Conservation (phyloP, 2,329 filamentous ascomycete species). For the Dactylellina haptotyla region DNA sequence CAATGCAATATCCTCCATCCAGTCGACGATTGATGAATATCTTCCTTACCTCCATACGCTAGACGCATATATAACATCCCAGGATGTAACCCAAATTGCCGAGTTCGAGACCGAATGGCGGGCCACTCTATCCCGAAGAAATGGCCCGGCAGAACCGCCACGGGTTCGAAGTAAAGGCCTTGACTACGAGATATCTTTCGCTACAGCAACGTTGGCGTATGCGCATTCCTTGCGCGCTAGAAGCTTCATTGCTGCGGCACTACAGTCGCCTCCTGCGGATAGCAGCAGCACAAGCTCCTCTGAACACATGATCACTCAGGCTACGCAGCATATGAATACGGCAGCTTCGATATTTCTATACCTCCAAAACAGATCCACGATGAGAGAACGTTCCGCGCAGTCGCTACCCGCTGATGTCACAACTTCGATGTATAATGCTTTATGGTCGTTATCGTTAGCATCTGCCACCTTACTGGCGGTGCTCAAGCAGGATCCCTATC, state of each 20-base stretch:
- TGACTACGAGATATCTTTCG: slow-evolving; percentile 84
- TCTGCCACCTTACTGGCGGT: slow-evolving; percentile 74
- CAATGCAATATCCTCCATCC: slow-evolving; percentile 75
- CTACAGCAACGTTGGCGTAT: slow-evolving; percentile 79
- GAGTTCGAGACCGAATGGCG: slow-evolving; percentile 82
- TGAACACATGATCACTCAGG: slow-evolving; percentile 56
- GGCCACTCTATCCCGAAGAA: slow-evolving; percentile 75
- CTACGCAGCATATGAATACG: slow-evolving; percentile 78
- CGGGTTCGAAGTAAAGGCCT: slow-evolving; percentile 77
- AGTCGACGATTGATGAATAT: slow-evolving; percentile 77
- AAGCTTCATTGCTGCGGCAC: slow-evolving; percentile 71
- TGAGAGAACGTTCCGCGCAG: slow-evolving; percentile 67
- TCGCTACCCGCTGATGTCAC: slow-evolving; percentile 66
- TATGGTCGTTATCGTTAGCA: slow-evolving; percentile 37
- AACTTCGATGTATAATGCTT: slow-evolving; percentile 61
- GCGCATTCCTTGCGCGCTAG: slow-evolving; percentile 78
- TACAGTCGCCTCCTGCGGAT: slow-evolving; percentile 69
- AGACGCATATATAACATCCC: slow-evolving; percentile 64
- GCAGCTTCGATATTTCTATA: slow-evolving; percentile 82
- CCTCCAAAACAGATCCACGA: slow-evolving; percentile 67
- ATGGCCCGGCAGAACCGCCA: slow-evolving; percentile 71
- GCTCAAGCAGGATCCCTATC: slow-evolving; percentile 93
- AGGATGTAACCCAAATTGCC: slow-evolving; percentile 64
- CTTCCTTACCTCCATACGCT: slow-evolving; percentile 84
- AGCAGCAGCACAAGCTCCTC: slow-evolving; percentile 63